Percentiles rank a stretch among this genome's conserved stretches.
These are phyloP conservation scores for Solanum bulbocastanum DNA, from an alignment of 257 asterid species.

Conservation along the genomic window DNA sequence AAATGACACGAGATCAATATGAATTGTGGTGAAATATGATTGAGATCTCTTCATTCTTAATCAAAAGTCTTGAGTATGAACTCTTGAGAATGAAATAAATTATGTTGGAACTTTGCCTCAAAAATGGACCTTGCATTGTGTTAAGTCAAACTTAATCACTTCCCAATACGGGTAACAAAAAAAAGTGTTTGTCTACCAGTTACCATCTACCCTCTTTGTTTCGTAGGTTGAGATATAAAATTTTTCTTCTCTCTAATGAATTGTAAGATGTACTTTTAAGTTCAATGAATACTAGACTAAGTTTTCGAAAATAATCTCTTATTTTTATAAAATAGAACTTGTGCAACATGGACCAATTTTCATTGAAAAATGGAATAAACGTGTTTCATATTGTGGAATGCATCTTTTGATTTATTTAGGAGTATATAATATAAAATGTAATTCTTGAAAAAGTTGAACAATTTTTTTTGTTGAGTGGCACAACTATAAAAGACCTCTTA, in stretches of 20 bases:
- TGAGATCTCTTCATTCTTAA: not conserved
- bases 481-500: not conserved
- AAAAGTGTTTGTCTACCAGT: not conserved
- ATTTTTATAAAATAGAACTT: not conserved
- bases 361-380: not conserved
- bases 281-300: not conserved
- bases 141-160: no score
- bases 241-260: not conserved
- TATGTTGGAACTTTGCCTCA: rapidly evolving
- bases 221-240: not conserved
- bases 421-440: no score
- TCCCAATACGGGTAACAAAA: no score
- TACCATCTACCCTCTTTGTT: not conserved
- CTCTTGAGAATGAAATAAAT: not conserved
- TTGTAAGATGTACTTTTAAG: not conserved
- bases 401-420: no score
- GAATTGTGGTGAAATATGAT: not conserved
- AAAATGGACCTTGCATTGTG: not conserved
- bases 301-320: not conserved
- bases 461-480: not conserved
- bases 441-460: not conserved
- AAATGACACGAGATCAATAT: not conserved
- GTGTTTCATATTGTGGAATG: not conserved
- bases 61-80: rapidly evolving
- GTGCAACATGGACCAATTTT: not conserved